Evolutionary conservation across 2,329 filamentous ascomycete genomes (phyloP).

Genomic region (Paraphaeosphaeria sporulosa): DNA sequence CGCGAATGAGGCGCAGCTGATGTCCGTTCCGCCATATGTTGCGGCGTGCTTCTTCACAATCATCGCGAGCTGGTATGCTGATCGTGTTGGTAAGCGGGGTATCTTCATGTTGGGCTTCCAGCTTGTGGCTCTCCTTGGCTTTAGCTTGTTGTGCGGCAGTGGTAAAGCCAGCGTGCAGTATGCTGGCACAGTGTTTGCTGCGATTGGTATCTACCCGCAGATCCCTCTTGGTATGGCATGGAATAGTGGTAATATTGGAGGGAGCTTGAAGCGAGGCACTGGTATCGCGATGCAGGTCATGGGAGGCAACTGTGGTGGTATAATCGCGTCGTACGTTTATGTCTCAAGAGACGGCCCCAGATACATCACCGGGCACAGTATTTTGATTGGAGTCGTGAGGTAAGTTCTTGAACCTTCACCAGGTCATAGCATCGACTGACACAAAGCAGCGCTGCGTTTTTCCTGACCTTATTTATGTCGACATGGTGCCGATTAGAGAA

Average conservation of each 20-base stretch:
- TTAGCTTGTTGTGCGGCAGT: slow-evolving; percentile 41
- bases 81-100: slow-evolving; percentile 36
- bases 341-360: slow-evolving; percentile 52
- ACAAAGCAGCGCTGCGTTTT: slow-evolving; percentile 54
- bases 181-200: slow-evolving; percentile 44
- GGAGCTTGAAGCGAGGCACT: slow-evolving; percentile 62
- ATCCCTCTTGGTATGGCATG: slow-evolving; percentile 65
- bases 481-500: slow-evolving; percentile 66
- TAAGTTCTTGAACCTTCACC: slow-evolving; percentile 17
- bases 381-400: slow-evolving; percentile 56
- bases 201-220: slow-evolving; percentile 61
- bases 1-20: slow-evolving; percentile 47
- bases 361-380: slow-evolving; percentile 56
- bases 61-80: slow-evolving; percentile 38
- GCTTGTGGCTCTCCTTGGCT: slow-evolving; percentile 63
- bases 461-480: slow-evolving; percentile 64
- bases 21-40: slow-evolving; percentile 68
- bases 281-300: slow-evolving; percentile 66
- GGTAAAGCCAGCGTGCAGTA: slow-evolving; percentile 40
- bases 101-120: slow-evolving; percentile 44
- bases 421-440: background rate
- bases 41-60: slow-evolving; percentile 48
- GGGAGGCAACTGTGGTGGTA: slow-evolving; percentile 72
- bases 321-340: slow-evolving; percentile 66
- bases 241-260: slow-evolving; percentile 66